Conservation (phyloP, 129 eudicot genomes). For the Pulicaria dysenterica region DNA sequence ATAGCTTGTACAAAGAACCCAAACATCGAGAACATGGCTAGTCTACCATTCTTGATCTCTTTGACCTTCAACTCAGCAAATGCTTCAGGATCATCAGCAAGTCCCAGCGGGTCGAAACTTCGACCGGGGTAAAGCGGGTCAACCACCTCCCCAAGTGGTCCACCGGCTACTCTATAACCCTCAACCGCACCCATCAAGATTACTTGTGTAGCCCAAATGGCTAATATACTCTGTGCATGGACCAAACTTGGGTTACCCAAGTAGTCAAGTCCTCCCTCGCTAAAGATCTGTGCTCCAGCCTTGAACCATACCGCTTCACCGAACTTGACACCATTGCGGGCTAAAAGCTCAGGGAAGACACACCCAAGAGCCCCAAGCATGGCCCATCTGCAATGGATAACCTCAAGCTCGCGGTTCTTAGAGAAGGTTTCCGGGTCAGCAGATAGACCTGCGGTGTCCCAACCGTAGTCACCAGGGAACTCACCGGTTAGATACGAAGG, state of each 20-base stretch:
- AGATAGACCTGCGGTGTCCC: conserved; percentile 18
- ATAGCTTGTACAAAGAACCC: conserved; percentile 8
- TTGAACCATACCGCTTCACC: conserved; percentile 17
- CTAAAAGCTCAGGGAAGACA: conserved; percentile 13
- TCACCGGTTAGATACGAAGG: conserved; percentile 20
- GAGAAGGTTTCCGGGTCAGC: conserved; percentile 23
- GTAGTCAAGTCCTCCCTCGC: conserved; percentile 22
- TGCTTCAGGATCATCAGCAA: conserved; percentile 16
- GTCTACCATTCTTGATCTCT: conserved; percentile 5
- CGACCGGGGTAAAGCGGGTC: conserved; percentile 7
- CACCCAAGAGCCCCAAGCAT: conserved; percentile 19
- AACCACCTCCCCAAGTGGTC: conserved; percentile 14
- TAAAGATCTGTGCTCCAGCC: conserved; percentile 14
- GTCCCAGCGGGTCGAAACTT: conserved; percentile 17
- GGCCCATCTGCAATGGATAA: conserved; percentile 16
- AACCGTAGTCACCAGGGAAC: conserved; percentile 16
- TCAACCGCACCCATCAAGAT: conserved; percentile 12
- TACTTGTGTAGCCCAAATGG: conserved; percentile 13
- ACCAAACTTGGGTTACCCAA: conserved; percentile 6
- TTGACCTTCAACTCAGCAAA: conserved; percentile 12
- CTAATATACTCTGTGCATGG: conserved; percentile 10
- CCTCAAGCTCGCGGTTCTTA: conserved; percentile 21
- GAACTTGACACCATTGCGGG: conserved; percentile 12
- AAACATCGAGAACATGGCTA: conserved; percentile 2
- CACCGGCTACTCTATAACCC: conserved; percentile 1